Evolutionary conservation across 1,139 yeast genomes (phyloP), one percentile per base, ranked within the genome.

Genomic region (Nakaseomyces uthaithaninus): DNA sequence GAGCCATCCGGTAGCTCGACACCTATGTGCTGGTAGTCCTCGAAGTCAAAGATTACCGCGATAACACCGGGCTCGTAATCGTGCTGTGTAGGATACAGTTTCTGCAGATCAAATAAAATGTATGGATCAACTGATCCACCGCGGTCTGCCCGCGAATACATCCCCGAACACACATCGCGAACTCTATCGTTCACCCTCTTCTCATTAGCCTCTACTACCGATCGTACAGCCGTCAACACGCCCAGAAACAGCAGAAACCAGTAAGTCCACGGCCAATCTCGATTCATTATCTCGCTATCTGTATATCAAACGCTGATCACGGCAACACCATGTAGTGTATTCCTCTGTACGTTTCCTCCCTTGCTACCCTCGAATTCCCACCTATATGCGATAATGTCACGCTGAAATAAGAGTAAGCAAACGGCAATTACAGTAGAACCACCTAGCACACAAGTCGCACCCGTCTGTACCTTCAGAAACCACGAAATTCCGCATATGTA

Each of bases 61-160:
- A 84, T 72, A 19, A 85, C 63, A 42, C 74, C 64, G 9, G 74
- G 64, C 15, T 64, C 62, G 7, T 61, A 55, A 3, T 55, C 55
- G 14, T 53, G 53, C 8, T 52, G 47, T 20, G 53, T 57, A 31
- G 54, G 55, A 42, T 66, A 63, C 37, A 62, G 63, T 30, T 64
- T 60, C 37, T 67, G 61, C 42, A 81, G 61, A 22, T 66, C 65
- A 39, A 80, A 63, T 10, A 68, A 66, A 43, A 80, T 77, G 50
- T 69, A 76, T 7, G 91, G 86, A 42, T 69, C 72, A 12, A 62
- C 59, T 22, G 72, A 68, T 31, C 96, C 96, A 37, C 86, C 83
- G n/a, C 94, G 83, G 57, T 87, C 94, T 38, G 75, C 69, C 52
- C 78, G 80, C 43, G 87, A 73, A 63, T 87, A 89, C 73, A 89